Conservation (phyloP, 169 alveolate species). For the Plasmodium sp. region DNA sequence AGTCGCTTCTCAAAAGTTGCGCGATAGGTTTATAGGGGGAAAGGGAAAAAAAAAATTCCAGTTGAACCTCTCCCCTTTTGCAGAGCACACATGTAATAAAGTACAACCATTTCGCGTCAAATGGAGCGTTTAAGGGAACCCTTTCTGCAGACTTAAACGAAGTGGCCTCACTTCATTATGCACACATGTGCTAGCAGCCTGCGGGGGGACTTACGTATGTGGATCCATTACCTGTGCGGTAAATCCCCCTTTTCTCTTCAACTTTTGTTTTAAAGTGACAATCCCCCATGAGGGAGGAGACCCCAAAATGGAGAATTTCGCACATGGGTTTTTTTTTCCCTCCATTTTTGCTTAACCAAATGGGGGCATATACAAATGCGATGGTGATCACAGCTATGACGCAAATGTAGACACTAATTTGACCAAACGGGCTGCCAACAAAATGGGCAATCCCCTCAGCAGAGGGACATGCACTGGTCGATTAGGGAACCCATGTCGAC, state of each 20-base stretch:
- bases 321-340: not conserved
- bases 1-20: not conserved
- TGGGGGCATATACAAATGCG: not conserved
- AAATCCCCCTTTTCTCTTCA: not conserved
- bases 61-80: not conserved
- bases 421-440: not conserved
- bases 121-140: not conserved
- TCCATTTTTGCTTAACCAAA: not conserved
- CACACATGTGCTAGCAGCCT: not conserved
- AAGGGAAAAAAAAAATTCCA: not conserved
- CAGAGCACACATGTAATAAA: not conserved
- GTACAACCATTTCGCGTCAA: not conserved
- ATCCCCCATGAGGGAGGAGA: not conserved
- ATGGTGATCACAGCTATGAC: not conserved
- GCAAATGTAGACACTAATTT: not conserved
- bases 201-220: not conserved
- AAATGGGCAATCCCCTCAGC: not conserved
- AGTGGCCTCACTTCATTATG: not conserved
- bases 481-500: constrained; percentile 14
- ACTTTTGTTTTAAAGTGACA: not conserved
- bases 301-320: not conserved
- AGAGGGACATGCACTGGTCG: constrained; percentile 58
- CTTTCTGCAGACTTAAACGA: not conserved
- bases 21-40: not conserved
- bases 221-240: not conserved